Evolutionary conservation across 495 filamentous ascomycete genomes (phyloP).

Genomic region (Bacidia rubella): DNA sequence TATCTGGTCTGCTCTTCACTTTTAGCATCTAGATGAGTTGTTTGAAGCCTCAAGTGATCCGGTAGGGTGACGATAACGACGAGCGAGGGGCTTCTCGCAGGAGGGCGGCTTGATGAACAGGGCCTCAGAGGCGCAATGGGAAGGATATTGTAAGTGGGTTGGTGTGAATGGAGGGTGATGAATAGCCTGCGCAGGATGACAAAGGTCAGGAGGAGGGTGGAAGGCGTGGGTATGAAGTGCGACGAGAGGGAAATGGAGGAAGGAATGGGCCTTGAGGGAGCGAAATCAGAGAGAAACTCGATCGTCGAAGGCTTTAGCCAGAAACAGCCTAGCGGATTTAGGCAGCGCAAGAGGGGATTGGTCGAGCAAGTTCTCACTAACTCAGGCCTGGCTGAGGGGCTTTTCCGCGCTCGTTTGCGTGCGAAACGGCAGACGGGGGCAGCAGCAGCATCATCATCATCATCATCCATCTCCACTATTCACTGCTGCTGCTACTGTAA

Average conservation of each 20-base stretch:
- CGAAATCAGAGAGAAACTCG: conserved; percentile 7
- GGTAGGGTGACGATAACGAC: neutral
- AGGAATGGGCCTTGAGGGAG: conserved; percentile 3
- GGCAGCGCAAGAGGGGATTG: neutral
- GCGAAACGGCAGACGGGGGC: neutral
- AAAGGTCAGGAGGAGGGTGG: neutral
- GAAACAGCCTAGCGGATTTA: neutral
- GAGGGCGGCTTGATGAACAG: neutral
- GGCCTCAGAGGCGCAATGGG: neutral
- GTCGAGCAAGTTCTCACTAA: too few species aligned
- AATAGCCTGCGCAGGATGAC: neutral
- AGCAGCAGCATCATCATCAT: neutral
- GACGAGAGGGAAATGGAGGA: conserved; percentile 3
- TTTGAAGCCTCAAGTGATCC: neutral
- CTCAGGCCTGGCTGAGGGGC: too few species aligned
- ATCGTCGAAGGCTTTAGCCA: conserved; percentile 7
- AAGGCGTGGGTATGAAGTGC: neutral
- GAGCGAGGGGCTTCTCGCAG: neutral
- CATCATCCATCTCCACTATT: neutral
- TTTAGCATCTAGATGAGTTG: neutral
- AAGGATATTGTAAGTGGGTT: neutral
- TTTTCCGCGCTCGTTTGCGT: neutral
- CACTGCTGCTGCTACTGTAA: neutral
- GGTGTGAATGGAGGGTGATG: neutral
- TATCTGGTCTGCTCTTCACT: neutral